Evolutionary conservation across 305 asterid genomes (phyloP).

Genomic region (Plantago coronopus): DNA sequence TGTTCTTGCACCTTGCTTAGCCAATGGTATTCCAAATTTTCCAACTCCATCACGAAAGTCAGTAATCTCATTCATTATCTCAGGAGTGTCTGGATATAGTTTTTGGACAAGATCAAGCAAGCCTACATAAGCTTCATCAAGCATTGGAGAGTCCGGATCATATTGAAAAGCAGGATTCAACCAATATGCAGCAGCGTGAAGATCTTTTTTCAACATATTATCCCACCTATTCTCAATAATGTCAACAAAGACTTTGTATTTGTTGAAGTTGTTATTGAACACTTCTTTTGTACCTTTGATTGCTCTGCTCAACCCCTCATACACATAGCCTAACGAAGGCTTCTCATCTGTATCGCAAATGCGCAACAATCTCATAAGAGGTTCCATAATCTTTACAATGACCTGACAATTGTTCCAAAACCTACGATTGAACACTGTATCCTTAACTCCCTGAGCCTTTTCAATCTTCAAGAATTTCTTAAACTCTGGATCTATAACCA

Average conservation of each 20-base stretch:
- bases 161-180: constrained; percentile 3
- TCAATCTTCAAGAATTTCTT: not conserved
- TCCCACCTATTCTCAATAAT: not conserved
- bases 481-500: too few species aligned
- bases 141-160: not conserved
- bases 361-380: not conserved
- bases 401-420: not conserved
- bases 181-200: constrained; percentile 1
- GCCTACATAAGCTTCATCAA: not conserved
- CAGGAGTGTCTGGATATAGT: not conserved
- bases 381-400: constrained; percentile 3
- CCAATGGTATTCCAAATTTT: not conserved
- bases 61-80: not conserved
- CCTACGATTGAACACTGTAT: not conserved
- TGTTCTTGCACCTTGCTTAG: too few species aligned
- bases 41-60: not conserved
- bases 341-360: not conserved
- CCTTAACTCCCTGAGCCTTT: not conserved
- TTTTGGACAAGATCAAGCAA: not conserved
- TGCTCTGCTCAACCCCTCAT: too few species aligned
- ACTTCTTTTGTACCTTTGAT: too few species aligned
- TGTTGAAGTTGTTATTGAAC: too few species aligned
- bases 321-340: too few species aligned
- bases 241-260: too few species aligned
- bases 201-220: not conserved